Evolutionary conservation across 306 rosid genomes (phyloP), one percentile per base, ranked within the genome.

Genomic region (Cicer arietinum): DNA sequence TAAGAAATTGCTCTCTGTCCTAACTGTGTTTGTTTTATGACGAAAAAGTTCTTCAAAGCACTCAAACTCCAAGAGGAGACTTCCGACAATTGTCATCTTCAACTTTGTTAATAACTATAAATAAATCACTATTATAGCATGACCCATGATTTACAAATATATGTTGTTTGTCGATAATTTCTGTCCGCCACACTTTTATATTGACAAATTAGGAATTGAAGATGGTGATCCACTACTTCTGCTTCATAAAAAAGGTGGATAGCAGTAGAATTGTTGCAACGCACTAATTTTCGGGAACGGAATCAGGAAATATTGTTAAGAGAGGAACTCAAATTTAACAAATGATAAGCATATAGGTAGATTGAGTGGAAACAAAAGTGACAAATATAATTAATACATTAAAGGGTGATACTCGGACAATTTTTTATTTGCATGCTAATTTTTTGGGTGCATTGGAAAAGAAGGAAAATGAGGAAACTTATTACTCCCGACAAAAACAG

Each of bases 121-220:
- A 70, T 30, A 2, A 22, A 22, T 25, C 75, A 69, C 41, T 30
- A 42, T 69, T 64, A 20, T 20, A 67, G 77, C 71, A 47, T 67
- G 30, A 14, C 30, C 13, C 10, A 50, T 45, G 20, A 73, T 73
- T 37, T 35, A 18, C 72, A 70, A 54, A 52, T 30, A 52, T 30
- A 64, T 47, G 84, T 12, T 60, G 64, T 41, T 75, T 66, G 44
- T 30, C 43, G 63, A 80, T 10, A 79, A 40, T 39, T 14, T 46
- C 1, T 67, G 80, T 76, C 77, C 67, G 80, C 84, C 80, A 80
- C 82, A 42, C 76, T 60, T 51, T 66, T 18, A 45, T 51, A 58
- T 59, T 67, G 54, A 43, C 20, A 75, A 58, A 71, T 35, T 43
- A 71, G 56, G 44, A 61, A 65, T 56, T 57, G 67, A 67, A 56